Conservation (phyloP, 148 eudicot species). For the Mesembryanthemum crystallinum region DNA sequence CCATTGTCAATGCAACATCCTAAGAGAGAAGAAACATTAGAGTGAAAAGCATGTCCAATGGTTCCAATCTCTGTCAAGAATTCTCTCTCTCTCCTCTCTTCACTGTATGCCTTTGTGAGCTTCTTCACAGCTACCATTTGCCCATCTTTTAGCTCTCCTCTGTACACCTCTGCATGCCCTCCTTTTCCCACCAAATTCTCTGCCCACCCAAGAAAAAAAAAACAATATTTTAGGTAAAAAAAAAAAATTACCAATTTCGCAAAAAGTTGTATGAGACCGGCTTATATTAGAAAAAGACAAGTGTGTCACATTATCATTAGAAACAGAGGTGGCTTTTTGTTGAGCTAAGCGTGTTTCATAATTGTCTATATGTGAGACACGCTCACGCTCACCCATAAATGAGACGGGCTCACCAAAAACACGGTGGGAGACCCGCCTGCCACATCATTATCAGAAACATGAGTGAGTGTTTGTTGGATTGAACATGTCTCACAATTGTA, state of each 20-base stretch:
- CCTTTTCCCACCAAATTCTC: slow-evolving; percentile 93
- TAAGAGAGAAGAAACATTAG: slow-evolving; percentile 73
- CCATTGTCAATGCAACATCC: slow-evolving; percentile 94
- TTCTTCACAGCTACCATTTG: slow-evolving; percentile 84
- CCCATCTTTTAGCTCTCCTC: slow-evolving; percentile 56
- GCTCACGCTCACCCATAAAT: no score
- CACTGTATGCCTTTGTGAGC: slow-evolving; percentile 47
- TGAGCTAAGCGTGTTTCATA: no score
- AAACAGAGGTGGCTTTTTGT: no score
- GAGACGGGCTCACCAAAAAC: neutral
- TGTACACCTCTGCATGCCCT: slow-evolving; percentile 91
- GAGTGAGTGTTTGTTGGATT: neutral
- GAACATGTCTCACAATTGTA: no score
- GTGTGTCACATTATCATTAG: no score
- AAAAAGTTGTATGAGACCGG: no score
- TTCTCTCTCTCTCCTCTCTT: slow-evolving; percentile 85
- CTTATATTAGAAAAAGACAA: no score
- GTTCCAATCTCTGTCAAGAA: slow-evolving; percentile 92
- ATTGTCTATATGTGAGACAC: no score
- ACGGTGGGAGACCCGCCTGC: neutral
- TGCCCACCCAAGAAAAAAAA: slow-evolving; percentile 27
- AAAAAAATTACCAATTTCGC: neutral
- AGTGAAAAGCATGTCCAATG: slow-evolving; percentile 81
- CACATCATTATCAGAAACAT: no score
- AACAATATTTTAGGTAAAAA: neutral